Conservation (phyloP, 345 rosid genomes). For the Cochlearia excelsa region DNA sequence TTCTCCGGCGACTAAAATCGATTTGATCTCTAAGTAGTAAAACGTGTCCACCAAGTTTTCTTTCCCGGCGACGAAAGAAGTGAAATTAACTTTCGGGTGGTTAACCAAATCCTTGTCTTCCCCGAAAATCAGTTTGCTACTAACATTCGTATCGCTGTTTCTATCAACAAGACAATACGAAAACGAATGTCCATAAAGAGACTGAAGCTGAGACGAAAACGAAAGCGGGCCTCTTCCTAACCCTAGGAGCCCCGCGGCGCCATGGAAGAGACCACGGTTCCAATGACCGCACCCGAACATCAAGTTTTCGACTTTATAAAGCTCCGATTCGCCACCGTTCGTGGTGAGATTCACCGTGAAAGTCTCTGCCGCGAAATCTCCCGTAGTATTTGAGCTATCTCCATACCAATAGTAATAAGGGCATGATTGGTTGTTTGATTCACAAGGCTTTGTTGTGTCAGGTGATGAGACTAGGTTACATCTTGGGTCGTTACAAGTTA, state of each 20-base stretch:
- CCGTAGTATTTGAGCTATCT: conserved; percentile 84
- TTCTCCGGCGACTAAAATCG: conserved; percentile 64
- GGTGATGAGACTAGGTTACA: conserved; percentile 74
- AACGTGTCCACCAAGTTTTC: conserved; percentile 64
- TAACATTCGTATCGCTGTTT: conserved; percentile 57
- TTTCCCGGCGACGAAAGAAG: conserved; percentile 55
- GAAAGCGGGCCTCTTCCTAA: conserved; percentile 91
- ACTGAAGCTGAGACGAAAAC: conserved; percentile 78
- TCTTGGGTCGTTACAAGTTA: conserved; percentile 61
- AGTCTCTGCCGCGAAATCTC: conserved; percentile 75
- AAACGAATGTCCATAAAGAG: conserved; percentile 72
- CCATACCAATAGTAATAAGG: conserved; percentile 89
- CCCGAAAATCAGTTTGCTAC: conserved; percentile 86
- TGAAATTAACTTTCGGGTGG: conserved; percentile 63
- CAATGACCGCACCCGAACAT: conserved; percentile 96
- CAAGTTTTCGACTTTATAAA: conserved; percentile 55
- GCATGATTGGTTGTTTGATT: conserved; percentile 59
- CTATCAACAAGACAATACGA: conserved; percentile 85
- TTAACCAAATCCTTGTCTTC: conserved; percentile 57
- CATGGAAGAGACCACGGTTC: conserved; percentile 79
- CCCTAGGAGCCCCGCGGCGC: conserved; percentile 85
- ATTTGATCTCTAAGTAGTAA: conserved; percentile 71
- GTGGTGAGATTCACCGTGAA: conserved; percentile 72
- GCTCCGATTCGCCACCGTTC: conserved; percentile 43
- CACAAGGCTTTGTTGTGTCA: conserved; percentile 63